Conservation (phyloP, 2,329 filamentous ascomycete genomes). For the Fusarium sp. region DNA sequence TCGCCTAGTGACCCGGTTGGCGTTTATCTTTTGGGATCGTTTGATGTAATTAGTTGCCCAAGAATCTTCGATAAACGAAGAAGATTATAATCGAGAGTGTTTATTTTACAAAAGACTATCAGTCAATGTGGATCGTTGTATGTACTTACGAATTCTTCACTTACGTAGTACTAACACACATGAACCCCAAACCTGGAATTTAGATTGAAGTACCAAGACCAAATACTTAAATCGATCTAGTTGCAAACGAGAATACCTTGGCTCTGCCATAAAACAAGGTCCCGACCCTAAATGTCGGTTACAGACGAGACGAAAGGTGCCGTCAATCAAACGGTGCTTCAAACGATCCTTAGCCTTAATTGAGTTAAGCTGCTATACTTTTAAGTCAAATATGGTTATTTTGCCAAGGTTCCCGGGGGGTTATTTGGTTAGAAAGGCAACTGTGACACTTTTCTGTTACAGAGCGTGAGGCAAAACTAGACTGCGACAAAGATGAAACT, state of each 20-base stretch:
- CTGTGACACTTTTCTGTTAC: background rate
- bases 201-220: no score
- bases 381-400: background rate
- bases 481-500: background rate
- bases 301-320: background rate
- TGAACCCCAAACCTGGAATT: no score
- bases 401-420: background rate
- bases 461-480: background rate
- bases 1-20: background rate
- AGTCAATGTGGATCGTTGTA: background rate
- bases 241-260: no score
- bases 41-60: background rate
- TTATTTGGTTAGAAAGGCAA: background rate
- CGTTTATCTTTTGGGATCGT: background rate
- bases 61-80: background rate
- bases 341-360: background rate
- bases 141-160: background rate
- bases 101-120: background rate
- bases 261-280: background rate
- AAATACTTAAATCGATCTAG: no score
- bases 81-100: no score
- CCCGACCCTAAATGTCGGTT: background rate
- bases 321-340: background rate
- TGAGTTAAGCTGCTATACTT: background rate
- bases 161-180: no score